Conservation (phyloP, 345 rosid genomes). For the Eutrema yunnanense region DNA sequence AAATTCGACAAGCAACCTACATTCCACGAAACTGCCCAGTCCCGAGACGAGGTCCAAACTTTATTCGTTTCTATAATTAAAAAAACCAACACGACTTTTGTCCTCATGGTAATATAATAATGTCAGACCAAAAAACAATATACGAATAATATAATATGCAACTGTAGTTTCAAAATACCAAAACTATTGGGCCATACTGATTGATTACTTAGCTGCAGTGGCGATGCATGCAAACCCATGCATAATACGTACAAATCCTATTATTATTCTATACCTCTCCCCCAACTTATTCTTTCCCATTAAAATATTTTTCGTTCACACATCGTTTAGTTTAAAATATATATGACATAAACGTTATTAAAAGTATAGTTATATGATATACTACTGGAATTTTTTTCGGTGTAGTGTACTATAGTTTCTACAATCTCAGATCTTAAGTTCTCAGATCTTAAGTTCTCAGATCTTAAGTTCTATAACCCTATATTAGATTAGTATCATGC, state of each 20-base stretch:
- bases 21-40: constrained; percentile 21
- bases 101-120: constrained; percentile 17
- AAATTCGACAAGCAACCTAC: constrained; percentile 21
- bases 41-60: constrained; percentile 21
- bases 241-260: constrained; percentile 32
- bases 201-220: constrained; percentile 28
- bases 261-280: constrained; percentile 19
- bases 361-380: not conserved
- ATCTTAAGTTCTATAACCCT: not conserved
- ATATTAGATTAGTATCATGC: not conserved
- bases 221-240: constrained; percentile 38
- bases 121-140: constrained; percentile 5
- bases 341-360: not conserved
- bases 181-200: constrained; percentile 25
- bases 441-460: too few relatives aligned
- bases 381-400: constrained; percentile 8
- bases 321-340: not conserved
- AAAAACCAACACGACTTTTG: constrained; percentile 6
- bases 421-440: constrained; percentile 7
- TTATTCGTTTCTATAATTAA: constrained; percentile 19
- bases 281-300: constrained; percentile 22
- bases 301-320: constrained; percentile 8
- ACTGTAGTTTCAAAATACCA: constrained; percentile 18
- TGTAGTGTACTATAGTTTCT: not conserved
- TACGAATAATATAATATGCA: not conserved